Evolutionary conservation across 2,329 filamentous ascomycete genomes (phyloP), one percentile per base, ranked within the genome.

Genomic region (Curvularia hawaiiensis): DNA sequence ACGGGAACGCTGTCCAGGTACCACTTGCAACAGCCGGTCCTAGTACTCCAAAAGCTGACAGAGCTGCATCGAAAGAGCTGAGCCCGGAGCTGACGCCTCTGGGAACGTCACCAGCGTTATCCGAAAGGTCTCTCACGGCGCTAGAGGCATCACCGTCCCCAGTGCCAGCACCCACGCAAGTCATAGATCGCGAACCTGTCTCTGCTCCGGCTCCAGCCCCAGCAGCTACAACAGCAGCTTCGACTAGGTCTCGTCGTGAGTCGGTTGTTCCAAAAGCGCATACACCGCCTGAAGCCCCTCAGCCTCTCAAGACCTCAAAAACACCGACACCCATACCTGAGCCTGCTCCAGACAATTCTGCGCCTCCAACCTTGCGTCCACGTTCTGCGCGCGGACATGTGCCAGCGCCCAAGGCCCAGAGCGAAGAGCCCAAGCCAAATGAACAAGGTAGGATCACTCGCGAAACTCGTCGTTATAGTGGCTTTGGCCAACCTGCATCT

Each of bases 11-110:
- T 18, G 58, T 73, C 1, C 77, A 66, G 64, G 71, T 81, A 12
- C 79, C 81, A 33, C 75, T 80, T 30, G 79, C 79, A 39, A 79
- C 80, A 40, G 79, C 78, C 38, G 78, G 78, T 11, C 75, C 74
- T 24, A 66, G 67, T 51, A 75, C 73, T 4, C 69, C 71, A 30
- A 68, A 66, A 44, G 38, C 52, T 51, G 43, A 35, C 56, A 46
- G 70, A 60, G 26, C 61, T 33, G 46, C 61, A 35, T 44, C 58
- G 14, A 54, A 45, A 47, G 48, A 49, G 35, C 31, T 56, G 11
- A 66, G 57, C 44, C 46, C 66, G 47, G 51, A 67, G 24, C 44
- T 62, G 50, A 67, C 68, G 22, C 68, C 67, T 24, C 40, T 56
- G 20, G 53, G 59, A 30, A 44, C 61, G 18, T 65, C 65, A 4